These are phyloP conservation scores for Paramecium sexaurelia DNA, from an alignment of 73 alveolate species.

Conservation along the genomic window DNA sequence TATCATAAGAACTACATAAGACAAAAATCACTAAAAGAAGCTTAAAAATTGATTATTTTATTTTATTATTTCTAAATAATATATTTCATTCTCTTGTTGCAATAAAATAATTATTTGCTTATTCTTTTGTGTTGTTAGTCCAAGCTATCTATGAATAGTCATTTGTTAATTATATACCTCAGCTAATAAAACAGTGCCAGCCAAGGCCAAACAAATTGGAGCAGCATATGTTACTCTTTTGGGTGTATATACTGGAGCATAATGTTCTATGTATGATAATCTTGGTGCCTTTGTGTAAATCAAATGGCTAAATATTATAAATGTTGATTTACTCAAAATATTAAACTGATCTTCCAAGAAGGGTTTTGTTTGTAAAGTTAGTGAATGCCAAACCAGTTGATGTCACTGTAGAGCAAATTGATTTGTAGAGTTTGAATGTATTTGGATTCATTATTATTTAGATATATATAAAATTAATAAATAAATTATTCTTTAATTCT, in stretches of 20 bases:
- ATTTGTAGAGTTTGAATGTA: slow-evolving; percentile 26
- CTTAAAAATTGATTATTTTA: not conserved
- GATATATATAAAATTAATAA: not conserved
- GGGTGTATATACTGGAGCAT: slow-evolving; percentile 37
- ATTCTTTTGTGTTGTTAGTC: slow-evolving; percentile 1
- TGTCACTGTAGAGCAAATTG: not conserved
- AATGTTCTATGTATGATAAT: slow-evolving; percentile 1
- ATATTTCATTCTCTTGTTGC: slow-evolving; percentile 35
- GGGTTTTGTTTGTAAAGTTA: not conserved
- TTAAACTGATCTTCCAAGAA: not conserved
- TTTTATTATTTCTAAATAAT: not conserved
- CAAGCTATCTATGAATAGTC: not conserved
- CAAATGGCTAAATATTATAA: not conserved
- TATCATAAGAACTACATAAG: not conserved
- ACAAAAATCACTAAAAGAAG: not conserved
- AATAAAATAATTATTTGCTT: slow-evolving; percentile 5
- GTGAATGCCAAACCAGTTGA: not conserved
- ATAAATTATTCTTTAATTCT: not conserved
- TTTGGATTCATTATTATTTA: slow-evolving; percentile 36
- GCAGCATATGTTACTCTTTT: slow-evolving; percentile 19
- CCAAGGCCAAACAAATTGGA: not conserved
- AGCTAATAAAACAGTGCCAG: slow-evolving; percentile 26
- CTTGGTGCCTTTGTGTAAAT: slow-evolving; percentile 32
- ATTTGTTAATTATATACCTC: not conserved
- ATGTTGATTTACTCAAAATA: not conserved